These are phyloP conservation scores for Themeda triandra DNA, from an alignment of 176 grass and related monocot species.

Conservation along the genomic window DNA sequence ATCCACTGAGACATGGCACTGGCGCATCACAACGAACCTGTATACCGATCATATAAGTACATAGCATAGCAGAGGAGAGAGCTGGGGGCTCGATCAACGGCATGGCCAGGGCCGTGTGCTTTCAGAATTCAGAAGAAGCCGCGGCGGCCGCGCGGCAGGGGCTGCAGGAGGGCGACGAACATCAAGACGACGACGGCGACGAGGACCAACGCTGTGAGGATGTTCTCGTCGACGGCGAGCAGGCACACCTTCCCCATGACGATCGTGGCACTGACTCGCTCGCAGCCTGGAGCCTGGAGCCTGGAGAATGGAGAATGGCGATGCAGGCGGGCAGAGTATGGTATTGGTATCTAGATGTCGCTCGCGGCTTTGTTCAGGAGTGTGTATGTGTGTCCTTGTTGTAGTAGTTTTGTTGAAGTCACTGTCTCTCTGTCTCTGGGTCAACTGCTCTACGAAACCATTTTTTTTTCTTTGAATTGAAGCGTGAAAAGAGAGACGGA, in stretches of 20 bases:
- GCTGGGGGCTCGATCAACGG: background rate
- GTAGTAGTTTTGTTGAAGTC: background rate
- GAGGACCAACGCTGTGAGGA: conserved; percentile 1
- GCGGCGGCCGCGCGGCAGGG: conserved; percentile 15
- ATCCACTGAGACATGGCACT: background rate
- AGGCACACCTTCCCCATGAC: conserved; percentile 45
- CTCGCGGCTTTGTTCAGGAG: background rate
- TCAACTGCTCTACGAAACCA: background rate
- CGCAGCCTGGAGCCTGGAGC: too few species aligned
- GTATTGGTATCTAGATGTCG: background rate
- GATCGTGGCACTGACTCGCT: background rate
- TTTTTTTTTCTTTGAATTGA: too few species aligned
- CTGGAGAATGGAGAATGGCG: background rate
- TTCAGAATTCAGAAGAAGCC: too few species aligned
- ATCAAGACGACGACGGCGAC: background rate
- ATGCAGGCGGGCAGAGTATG: background rate
- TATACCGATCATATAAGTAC: background rate
- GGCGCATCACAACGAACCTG: background rate
- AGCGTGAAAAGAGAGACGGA: background rate
- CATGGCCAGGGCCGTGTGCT: too few species aligned
- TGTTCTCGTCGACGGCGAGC: conserved; percentile 25
- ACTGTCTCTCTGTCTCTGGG: background rate
- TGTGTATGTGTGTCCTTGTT: background rate
- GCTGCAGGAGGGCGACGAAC: background rate
- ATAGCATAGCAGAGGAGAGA: background rate